Conservation (phyloP, 1,284 basidiomycete species). For the Sporisorium iseilematis-ciliati region DNA sequence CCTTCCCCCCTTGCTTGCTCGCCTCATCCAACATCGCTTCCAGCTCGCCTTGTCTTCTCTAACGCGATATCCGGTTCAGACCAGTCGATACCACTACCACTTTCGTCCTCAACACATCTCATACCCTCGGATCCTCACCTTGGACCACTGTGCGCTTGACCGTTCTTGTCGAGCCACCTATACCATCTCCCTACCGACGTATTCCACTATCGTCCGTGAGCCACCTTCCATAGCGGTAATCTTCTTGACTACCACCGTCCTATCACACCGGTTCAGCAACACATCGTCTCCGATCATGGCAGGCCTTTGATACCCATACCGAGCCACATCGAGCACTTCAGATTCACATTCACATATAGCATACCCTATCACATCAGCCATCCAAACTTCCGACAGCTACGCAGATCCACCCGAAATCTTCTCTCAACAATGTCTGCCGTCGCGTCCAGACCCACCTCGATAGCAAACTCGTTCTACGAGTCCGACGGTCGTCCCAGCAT, state of each 20-base stretch:
- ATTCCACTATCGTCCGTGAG: background rate
- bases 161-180: background rate
- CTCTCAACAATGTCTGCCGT: slow-evolving; percentile 29
- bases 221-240: background rate
- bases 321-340: background rate
- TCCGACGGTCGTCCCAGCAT: slow-evolving; percentile 41
- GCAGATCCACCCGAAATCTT: background rate
- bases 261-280: background rate
- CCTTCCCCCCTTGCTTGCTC: slow-evolving; percentile 7
- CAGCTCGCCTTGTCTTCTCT: background rate
- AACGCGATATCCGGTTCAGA: background rate
- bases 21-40: background rate
- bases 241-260: background rate
- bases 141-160: background rate
- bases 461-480: slow-evolving; percentile 47
- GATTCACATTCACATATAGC: background rate
- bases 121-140: background rate
- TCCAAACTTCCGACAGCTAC: background rate
- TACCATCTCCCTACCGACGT: background rate
- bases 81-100: too few species aligned
- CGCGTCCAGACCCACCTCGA: slow-evolving; percentile 28
- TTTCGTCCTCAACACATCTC: background rate
- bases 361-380: background rate
- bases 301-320: background rate
- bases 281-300: background rate